Evolutionary conservation across 2,329 filamentous ascomycete genomes (phyloP).

Genomic region (Ophiobolus disseminans): DNA sequence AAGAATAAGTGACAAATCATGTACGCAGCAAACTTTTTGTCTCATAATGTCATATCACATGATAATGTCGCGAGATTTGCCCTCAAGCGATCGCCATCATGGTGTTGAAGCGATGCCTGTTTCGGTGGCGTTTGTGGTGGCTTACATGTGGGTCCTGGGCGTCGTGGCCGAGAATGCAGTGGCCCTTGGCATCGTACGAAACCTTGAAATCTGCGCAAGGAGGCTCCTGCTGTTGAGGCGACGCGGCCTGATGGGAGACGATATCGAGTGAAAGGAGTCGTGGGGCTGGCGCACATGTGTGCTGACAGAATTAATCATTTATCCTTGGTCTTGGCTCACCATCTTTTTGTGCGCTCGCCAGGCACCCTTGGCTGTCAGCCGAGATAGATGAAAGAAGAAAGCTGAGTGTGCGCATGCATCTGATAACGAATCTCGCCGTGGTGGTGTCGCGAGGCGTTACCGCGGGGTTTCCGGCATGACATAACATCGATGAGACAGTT

Average conservation of each 20-base stretch:
- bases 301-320: too few relatives aligned
- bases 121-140: slow-evolving; percentile 1
- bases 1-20: too few relatives aligned
- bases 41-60: slow-evolving; percentile 1
- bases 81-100: neutral
- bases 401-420: neutral
- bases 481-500: slow-evolving; percentile 27
- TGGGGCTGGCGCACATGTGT: too few relatives aligned
- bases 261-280: neutral
- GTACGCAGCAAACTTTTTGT: too few relatives aligned
- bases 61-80: neutral
- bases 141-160: slow-evolving; percentile 2
- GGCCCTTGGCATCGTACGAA: slow-evolving; percentile 5
- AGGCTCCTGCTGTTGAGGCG: neutral
- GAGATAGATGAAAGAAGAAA: neutral
- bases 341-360: neutral
- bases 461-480: slow-evolving; percentile 16
- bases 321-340: too few relatives aligned
- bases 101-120: slow-evolving; percentile 1
- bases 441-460: slow-evolving; percentile 3
- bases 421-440: slow-evolving; percentile 3
- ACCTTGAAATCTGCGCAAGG: slow-evolving; percentile 4
- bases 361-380: neutral
- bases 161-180: slow-evolving; percentile 1
- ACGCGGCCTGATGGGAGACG: neutral